Evolutionary conservation across 805 yeast species (phyloP), one percentile per base, ranked within the genome.

Genomic region (Pichia sporocuriosa): DNA sequence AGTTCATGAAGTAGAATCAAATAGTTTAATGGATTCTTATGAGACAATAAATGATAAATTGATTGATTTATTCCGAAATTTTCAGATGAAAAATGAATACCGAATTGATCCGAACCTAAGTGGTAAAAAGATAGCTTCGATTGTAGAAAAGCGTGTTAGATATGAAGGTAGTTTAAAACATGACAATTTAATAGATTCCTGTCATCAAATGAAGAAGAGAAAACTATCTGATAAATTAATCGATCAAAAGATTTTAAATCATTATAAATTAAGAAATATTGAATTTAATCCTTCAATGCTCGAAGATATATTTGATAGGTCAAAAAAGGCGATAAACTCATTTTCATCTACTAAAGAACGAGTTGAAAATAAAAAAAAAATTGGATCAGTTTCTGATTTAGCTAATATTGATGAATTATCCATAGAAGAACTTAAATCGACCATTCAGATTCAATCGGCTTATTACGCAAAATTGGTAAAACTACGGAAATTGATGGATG

Each of bases 1-100:
- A 0, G 78, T 71, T 1, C 89, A 82, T 55, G 77, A 75, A 42
- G 63, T 75, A 33, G 73, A 57, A 17, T 45, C 59, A 7, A 51
- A 46, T 26, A 49, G 46, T 26, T 33, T 52, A 19, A 39, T 43
- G 20, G 59, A 57, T 16, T 50, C 55, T 1, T 40, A 44, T 23
- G 57, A 54, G 8, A 23, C 35, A 7, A 38, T 53, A 20, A 45
- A 47, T 10, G 37, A 39, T 4, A 44, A 35, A 21, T 21, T 37
- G 12, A 26, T 20, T 3, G 22, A 37, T 10, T 16, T 30, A 6
- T 28, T 25, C 6, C 37, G 38, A 20, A 37, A 40, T 4, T 45
- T 46, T 31, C 37, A 46, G 8, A 32, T 19, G 19, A 33, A 37
- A 21, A 32, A 41, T 31, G 37, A 40, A 15, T 40, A 36, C n/a